These are phyloP conservation scores for Collybia nuda DNA, from an alignment of 768 basidiomycete species.

Conservation along the genomic window DNA sequence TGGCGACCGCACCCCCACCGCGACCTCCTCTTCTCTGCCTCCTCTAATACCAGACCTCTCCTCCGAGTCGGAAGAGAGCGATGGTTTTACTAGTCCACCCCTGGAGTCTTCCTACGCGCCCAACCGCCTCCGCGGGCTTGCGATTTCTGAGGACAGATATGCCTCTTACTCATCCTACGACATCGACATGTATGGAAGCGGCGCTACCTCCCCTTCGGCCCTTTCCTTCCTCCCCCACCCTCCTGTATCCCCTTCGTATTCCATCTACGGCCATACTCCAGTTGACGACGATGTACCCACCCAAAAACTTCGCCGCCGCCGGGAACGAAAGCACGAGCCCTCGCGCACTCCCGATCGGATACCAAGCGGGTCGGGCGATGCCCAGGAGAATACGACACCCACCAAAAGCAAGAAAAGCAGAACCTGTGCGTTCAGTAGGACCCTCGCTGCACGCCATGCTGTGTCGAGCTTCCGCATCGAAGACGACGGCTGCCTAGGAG, in stretches of 20 bases:
- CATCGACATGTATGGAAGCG: constrained; percentile 14
- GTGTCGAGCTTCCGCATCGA: constrained; percentile 23
- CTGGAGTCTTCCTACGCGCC: constrained; percentile 19
- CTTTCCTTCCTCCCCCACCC: constrained; percentile 38
- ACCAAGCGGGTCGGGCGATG: constrained; percentile 21
- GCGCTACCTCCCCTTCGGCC: constrained; percentile 15
- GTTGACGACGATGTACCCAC: constrained; percentile 9
- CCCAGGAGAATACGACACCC: constrained; percentile 8
- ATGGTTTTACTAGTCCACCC: constrained; percentile 43
- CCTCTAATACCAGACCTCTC: constrained; percentile 63
- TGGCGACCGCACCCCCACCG: constrained; percentile 11
- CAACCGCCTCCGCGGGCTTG: constrained; percentile 25
- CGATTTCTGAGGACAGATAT: constrained; percentile 18
- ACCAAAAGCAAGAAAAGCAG: constrained; percentile 17
- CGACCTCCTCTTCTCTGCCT: constrained; percentile 25
- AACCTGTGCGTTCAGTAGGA: constrained; percentile 12
- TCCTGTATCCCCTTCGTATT: constrained; percentile 22
- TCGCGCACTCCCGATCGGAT: constrained; percentile 38
- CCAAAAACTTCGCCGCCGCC: constrained; percentile 20
- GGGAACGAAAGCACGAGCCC: constrained; percentile 34
- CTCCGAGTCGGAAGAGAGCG: constrained; percentile 65
- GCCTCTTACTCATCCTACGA: constrained; percentile 8
- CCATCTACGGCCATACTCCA: constrained; percentile 10
- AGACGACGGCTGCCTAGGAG: constrained; percentile 43
- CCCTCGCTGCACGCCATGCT: constrained; percentile 12